Evolutionary conservation across 257 asterid genomes (phyloP), one percentile per base, ranked within the genome.

Genomic region (Haberlea rhodopensis): DNA sequence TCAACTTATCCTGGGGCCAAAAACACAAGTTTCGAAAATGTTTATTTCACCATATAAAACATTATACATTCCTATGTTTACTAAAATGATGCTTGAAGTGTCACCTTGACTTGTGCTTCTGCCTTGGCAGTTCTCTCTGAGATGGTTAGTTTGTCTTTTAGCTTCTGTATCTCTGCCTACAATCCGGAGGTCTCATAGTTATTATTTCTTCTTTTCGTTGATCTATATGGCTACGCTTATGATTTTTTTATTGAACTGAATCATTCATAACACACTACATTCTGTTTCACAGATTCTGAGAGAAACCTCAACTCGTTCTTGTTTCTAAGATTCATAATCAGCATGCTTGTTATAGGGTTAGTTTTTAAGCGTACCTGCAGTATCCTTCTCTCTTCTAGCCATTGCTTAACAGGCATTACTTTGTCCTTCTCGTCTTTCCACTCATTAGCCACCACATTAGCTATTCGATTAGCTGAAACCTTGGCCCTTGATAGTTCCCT

Each of bases 391-490:
- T 91, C 98, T 72, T 91, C 95, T 49, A 89, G 78, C 98, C 98
- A 91, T 70, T 91, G 96, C 76, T 79, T 91, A 53, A 89, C 92
- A 22, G 98, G 98, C 95, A 91, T 92, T 49, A 92, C 94, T 79
- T 73, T 87, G 80, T 81, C 87, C 21, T 84, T 92, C 49, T 87
- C 98, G 57, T 87, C 95, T 75, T 92, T 92, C 98, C 98, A 92
- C 68, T 92, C 97, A 31, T 89, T 92, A 53, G 98, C 98, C 72
- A 87, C 92, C 25, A 81, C 83, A 1, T 75, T 73, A 53, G 97
- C 98, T 53, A 87, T 73, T 51, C 98, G 81, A 65, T 81, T 89
- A 21, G 90, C 98, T 63, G 95, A 83, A 61, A 92, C 95, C 84
- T 85, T 89, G 6, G 73, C 69, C 76, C 98, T 79, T 70, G 96